Percentiles rank a stretch among this genome's conserved stretches.
Evolutionary conservation across 1,139 yeast genomes (phyloP).

Genomic region (Zhuliangozyma parablackwelliae): DNA sequence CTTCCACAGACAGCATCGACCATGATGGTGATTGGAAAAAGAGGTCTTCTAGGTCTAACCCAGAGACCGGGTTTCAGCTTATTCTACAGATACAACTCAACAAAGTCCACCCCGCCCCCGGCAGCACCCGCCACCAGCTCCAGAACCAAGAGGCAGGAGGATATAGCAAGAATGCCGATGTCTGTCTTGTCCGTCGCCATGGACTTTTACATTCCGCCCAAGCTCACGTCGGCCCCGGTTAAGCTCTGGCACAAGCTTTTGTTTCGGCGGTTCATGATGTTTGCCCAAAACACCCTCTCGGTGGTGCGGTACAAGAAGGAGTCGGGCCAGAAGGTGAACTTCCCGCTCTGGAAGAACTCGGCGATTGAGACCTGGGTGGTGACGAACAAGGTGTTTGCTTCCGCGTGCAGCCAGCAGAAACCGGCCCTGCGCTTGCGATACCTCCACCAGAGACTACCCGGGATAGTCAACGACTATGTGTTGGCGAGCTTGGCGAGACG

Average conservation of each 20-base stretch:
- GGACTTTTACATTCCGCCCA: conserved; percentile 44
- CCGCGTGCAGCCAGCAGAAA: conserved; percentile 31
- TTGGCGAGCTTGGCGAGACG: conserved; percentile 7
- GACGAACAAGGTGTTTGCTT: conserved; percentile 41
- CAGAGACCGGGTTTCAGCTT: too few relatives aligned
- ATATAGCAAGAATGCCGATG: conserved; percentile 37
- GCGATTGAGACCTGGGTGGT: conserved; percentile 40
- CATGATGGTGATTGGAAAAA: too few relatives aligned
- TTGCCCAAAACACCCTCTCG: conserved; percentile 41
- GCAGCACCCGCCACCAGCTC: too few relatives aligned
- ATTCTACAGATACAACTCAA: too few relatives aligned
- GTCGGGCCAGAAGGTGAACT: conserved; percentile 33
- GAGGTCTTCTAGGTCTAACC: too few relatives aligned
- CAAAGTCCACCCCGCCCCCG: too few relatives aligned
- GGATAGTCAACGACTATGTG: too few relatives aligned
- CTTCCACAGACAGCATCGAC: too few relatives aligned
- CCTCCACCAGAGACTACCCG: conserved; percentile 15
- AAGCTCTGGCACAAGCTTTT: conserved; percentile 37
- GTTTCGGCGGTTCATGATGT: conserved; percentile 35
- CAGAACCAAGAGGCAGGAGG: conserved; percentile 15
- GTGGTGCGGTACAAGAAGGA: conserved; percentile 40
- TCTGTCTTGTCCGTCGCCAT: conserved; percentile 40
- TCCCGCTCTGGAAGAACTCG: conserved; percentile 43
- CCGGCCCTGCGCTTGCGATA: not conserved
- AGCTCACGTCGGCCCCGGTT: conserved; percentile 25